Evolutionary conservation across 169 alveolate species (phyloP), one percentile per base, ranked within the genome.

Genomic region (Plasmodium knowlesi): DNA sequence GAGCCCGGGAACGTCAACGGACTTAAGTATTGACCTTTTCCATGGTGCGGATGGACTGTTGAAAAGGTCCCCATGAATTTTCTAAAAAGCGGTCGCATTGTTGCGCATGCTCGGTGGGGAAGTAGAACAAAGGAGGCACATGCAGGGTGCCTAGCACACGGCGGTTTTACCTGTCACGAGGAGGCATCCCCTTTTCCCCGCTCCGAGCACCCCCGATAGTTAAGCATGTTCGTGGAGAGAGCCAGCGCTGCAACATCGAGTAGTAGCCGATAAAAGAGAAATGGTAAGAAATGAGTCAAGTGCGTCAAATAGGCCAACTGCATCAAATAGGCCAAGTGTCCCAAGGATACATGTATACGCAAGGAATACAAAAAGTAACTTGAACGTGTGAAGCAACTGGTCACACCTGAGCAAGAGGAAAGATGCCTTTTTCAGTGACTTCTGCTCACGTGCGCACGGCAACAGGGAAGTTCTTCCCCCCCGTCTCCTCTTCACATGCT

Each of bases 1-100:
- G 43, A 19, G 14, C 93, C 93, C 8, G 84, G 28, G 46, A 74
- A 85, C 25, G 32, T 85, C 67, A 85, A 39, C 4, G 80, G 46
- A 50, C 19, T 37, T 25, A 85, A 50, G 8, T 71, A 76, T 5
- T 25, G 71, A 37, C 30, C 54, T 8, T 14, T 19, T 5, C 61
- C 30, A 39, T 39, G 39, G 71, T 78, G 50, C 4, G 57, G 28
- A 16, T 67, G 34, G 9, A 67, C 37, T 67, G 76, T 67, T n/a
- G 9, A 67, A n/a, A 67, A 67, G 41, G 41, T 67, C 37, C 19
- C 41, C 30, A 19, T 25, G 12, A 12, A 28, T 8, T 25, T 67
- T 67, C 5, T 25, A 67, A 67, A 5, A 22, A 67, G 14, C 37
- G 3, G 0, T 67, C 37, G 76, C 76, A 67, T 67, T 28, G 41